Conservation (phyloP, 495 filamentous ascomycete genomes). For the Neurospora pannonica region DNA sequence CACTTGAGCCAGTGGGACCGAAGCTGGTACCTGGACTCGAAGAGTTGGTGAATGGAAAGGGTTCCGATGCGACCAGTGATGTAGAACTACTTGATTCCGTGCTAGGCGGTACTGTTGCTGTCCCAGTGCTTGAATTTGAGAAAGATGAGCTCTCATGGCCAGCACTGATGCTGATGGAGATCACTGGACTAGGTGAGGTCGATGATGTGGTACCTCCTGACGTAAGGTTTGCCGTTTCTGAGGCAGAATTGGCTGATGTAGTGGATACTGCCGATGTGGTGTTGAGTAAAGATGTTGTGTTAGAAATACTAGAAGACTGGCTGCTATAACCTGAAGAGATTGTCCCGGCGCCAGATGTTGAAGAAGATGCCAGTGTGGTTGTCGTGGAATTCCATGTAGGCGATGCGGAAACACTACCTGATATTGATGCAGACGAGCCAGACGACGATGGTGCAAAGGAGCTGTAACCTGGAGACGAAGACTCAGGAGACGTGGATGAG, state of each 20-base stretch:
- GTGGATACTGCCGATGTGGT: not conserved
- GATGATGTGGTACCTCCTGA: not conserved
- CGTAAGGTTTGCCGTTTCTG: not conserved
- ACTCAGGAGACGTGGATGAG: not conserved
- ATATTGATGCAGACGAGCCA: not conserved
- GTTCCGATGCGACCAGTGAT: not conserved
- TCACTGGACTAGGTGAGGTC: not conserved
- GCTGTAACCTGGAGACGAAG: not conserved
- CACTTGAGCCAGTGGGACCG: not conserved
- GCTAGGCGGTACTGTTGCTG: not conserved
- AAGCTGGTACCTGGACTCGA: not conserved
- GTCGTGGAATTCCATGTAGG: not conserved
- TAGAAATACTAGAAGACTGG: not conserved
- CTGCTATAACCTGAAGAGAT: not conserved
- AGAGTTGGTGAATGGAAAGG: not conserved
- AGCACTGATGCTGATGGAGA: not conserved
- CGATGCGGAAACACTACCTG: not conserved
- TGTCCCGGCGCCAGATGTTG: not conserved
- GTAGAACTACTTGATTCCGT: not conserved
- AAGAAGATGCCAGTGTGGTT: not conserved
- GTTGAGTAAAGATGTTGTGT: not conserved
- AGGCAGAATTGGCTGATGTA: not conserved
- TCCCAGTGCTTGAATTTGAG: not conserved
- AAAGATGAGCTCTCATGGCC: not conserved
- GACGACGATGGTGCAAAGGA: not conserved